A percentile compares a stretch with the other conserved stretches of the same genome.
These are phyloP conservation scores for Paraconiothyrium sp. DNA, from an alignment of 2,329 filamentous ascomycete species.

Conservation along the genomic window DNA sequence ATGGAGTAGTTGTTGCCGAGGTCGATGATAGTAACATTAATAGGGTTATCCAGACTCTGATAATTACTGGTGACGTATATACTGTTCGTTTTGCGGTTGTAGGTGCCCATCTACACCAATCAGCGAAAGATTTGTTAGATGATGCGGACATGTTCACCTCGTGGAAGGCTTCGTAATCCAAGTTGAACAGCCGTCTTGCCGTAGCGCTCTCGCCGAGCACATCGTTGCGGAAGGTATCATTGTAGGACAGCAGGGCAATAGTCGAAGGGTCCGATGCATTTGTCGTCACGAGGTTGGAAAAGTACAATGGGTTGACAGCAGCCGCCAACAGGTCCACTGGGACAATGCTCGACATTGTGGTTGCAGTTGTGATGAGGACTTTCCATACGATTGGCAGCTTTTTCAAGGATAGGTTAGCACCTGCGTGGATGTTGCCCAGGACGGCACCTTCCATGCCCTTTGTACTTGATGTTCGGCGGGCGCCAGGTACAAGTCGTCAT, in stretches of 20 bases:
- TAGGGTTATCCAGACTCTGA: slow-evolving; percentile 39
- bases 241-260: slow-evolving; percentile 50
- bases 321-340: slow-evolving; percentile 44
- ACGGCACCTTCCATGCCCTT: slow-evolving; percentile 7
- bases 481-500: background rate
- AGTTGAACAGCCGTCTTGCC: slow-evolving; percentile 43
- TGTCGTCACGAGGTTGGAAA: slow-evolving; percentile 38
- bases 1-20: slow-evolving; percentile 52
- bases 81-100: slow-evolving; percentile 47
- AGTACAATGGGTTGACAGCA: slow-evolving; percentile 43
- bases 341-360: slow-evolving; percentile 41
- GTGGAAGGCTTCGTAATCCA: slow-evolving; percentile 49
- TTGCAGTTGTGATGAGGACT: slow-evolving; percentile 24
- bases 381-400: slow-evolving; percentile 21
- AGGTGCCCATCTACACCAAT: slow-evolving; percentile 35
- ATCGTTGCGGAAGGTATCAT: slow-evolving; percentile 41
- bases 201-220: slow-evolving; percentile 45
- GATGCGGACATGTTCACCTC: slow-evolving; percentile 47
- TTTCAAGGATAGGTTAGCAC: slow-evolving; percentile 19
- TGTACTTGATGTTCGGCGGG: slow-evolving; percentile 1
- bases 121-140: background rate
- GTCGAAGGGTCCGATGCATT: slow-evolving; percentile 44
- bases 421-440: slow-evolving; percentile 19
- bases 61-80: slow-evolving; percentile 56
- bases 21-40: slow-evolving; percentile 48